phyloP scores from a whole-genome alignment of 1,284 basidiomycete genomes.

The Trichosporon ovoides region DNA sequence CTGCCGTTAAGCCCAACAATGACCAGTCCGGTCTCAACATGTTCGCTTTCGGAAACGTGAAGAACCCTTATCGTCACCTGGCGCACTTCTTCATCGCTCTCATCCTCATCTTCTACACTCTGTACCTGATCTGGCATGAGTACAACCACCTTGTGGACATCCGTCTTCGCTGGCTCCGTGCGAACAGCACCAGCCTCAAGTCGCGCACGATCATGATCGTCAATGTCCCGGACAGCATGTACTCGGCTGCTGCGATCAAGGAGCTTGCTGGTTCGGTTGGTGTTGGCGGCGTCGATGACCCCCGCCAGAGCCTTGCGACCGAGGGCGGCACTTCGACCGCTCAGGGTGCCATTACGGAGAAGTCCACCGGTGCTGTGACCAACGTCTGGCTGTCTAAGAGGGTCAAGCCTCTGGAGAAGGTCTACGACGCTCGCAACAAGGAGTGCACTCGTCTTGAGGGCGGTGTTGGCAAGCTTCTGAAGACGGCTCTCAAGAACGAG shows the following conservation, averaged over 20 bases:
- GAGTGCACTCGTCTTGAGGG: constrained; percentile 75
- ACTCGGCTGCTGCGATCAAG: constrained; percentile 51
- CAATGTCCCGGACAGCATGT: constrained; percentile 74
- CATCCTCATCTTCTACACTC: constrained; percentile 73
- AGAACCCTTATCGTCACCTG: constrained; percentile 59
- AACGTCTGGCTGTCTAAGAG: constrained; percentile 85
- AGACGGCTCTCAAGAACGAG: constrained; percentile 64
- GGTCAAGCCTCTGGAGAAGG: constrained; percentile 73
- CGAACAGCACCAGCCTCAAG: constrained; percentile 69
- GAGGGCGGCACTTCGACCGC: constrained; percentile 20
- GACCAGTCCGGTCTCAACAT: constrained; percentile 61
- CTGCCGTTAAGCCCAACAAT: constrained; percentile 37
- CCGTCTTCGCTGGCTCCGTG: constrained; percentile 79
- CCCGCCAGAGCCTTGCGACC: constrained; percentile 20
- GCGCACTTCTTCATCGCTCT: constrained; percentile 70
- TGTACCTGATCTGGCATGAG: constrained; percentile 73
- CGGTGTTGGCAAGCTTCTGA: constrained; percentile 71
- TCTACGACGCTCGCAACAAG: constrained; percentile 70
- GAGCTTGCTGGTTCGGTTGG: constrained; percentile 54
- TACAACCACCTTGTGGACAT: constrained; percentile 72
- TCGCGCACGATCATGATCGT: constrained; percentile 84
- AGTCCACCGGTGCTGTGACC: constrained; percentile 60
- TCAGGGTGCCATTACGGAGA: constrained; percentile 15
- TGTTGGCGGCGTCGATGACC: constrained; percentile 23
- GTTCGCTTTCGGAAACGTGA: constrained; percentile 78